Evolutionary conservation across 2,329 filamentous ascomycete genomes (phyloP), one percentile per base, ranked within the genome.

Genomic region (Didymella pomorum): DNA sequence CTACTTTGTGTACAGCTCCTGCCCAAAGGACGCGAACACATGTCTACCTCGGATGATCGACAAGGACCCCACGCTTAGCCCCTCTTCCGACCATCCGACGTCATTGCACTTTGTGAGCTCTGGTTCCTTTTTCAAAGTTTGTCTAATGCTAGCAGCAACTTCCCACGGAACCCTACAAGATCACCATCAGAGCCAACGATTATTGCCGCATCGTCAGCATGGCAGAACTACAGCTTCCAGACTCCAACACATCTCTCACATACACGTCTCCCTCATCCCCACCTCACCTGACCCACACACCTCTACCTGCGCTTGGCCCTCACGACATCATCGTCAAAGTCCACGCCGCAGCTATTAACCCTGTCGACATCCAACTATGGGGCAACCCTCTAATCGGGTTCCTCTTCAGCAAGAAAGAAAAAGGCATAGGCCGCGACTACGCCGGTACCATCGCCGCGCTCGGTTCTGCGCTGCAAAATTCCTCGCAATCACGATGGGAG

Each of bases 291-390:
- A 62, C 56, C 9, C 58, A 72, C 23, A 46, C 53, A 6, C 57
- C 69, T 10, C 35, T 71, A 28, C 56, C 62, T 11, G 29, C 47
- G 2, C 64, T 58, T 2, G 56, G 35, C 2, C 57, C 69, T 1
- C 56, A 65, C 9, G 62, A 71, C 25, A 18, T 82, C 28, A 63
- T 80, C 28, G 65, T 82, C 55, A 76, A 73, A 48, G 68, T 79
- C n/a, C 73, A 77, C 52, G 78, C 80, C 53, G 79, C 76, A 4
- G 79, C 78, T 14, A 79, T 83, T 56, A 83, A 82, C 59, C 79
- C 79, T 4, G 79, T 79, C 29, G 77, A 79, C 52, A 52, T 71
- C 63, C 53, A 73, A 76, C 45, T 71, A 73, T 60, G 78, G 81
- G 61, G 65, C 63, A 61, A 67, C 61, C 48, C 72, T 58, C 4